A percentile compares a stretch with the other conserved stretches of the same genome.
Evolutionary conservation across 192 early-diverging fungal species (phyloP).

Genomic region (Jimgerdemannia flammicorona): DNA sequence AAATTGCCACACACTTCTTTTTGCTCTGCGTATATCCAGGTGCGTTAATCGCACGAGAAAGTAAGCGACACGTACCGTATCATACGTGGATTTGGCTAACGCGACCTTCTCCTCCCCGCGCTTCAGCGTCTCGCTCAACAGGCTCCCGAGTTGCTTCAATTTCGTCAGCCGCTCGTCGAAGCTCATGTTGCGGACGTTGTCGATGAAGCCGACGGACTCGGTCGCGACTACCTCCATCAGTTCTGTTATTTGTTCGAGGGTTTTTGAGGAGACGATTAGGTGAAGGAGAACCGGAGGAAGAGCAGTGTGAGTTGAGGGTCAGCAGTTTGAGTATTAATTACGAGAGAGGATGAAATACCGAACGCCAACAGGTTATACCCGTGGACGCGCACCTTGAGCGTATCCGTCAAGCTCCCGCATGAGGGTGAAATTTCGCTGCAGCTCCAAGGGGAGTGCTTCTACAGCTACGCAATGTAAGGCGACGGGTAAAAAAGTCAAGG

Average conservation of each 20-base stretch:
- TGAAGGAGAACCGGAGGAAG: neutral
- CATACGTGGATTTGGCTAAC: conserved; percentile 89
- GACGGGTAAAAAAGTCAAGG: neutral
- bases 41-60: too few relatives aligned
- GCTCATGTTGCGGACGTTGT: conserved; percentile 50
- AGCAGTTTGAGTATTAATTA: neutral
- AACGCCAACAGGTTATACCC: neutral
- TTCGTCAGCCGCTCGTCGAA: conserved; percentile 47
- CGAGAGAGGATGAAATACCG: too few relatives aligned
- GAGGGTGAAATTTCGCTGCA: conserved; percentile 84
- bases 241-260: conserved; percentile 36
- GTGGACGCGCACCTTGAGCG: conserved; percentile 50
- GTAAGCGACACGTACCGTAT: conserved; percentile 59
- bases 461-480: conserved; percentile 40
- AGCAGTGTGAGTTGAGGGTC: neutral
- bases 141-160: conserved; percentile 46
- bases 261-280: neutral
- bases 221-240: conserved; percentile 65
- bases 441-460: conserved; percentile 72
- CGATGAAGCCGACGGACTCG: conserved; percentile 71
- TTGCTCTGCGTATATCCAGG: too few relatives aligned
- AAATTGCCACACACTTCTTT: neutral
- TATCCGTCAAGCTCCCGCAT: conserved; percentile 90
- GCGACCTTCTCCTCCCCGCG: conserved; percentile 93
- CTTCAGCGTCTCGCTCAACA: conserved; percentile 74